Evolutionary conservation across 768 basidiomycete genomes (phyloP).

Genomic region (Collybia nuda): DNA sequence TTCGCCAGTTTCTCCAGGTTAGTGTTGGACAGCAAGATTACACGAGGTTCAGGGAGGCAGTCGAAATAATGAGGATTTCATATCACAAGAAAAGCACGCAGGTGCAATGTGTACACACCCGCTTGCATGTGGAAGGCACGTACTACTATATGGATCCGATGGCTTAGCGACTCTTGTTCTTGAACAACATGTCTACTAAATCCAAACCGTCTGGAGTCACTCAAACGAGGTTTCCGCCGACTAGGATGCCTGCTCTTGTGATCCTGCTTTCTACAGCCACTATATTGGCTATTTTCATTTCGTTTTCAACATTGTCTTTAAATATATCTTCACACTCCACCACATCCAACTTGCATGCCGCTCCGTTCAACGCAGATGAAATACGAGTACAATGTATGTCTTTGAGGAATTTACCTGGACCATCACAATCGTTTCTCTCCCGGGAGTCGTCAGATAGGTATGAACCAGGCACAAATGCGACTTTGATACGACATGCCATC

Average conservation of each 20-base stretch:
- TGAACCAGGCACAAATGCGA: constrained; percentile 62
- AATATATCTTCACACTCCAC: background rate
- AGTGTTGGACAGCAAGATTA: too few species aligned
- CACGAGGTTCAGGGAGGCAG: background rate
- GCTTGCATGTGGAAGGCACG: background rate
- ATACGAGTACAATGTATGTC: constrained; percentile 50
- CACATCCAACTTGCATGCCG: too few species aligned
- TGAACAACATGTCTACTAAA: constrained; percentile 21
- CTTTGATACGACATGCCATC: constrained; percentile 70
- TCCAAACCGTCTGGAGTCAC: constrained; percentile 7
- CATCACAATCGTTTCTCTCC: constrained; percentile 31
- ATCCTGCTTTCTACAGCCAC: constrained; percentile 12
- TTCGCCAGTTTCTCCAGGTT: too few species aligned
- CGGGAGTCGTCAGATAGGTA: constrained; percentile 62
- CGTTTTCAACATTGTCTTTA: constrained; percentile 7
- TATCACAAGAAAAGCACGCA: constrained; percentile 7
- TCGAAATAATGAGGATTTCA: constrained; percentile 1
- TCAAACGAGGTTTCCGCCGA: background rate
- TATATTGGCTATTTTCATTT: constrained; percentile 11
- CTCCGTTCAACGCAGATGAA: constrained; percentile 23
- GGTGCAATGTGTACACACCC: constrained; percentile 8
- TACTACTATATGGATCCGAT: background rate
- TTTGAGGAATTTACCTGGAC: constrained; percentile 47
- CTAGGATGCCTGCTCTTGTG: constrained; percentile 8
- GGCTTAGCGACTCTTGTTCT: constrained; percentile 4